Base-by-base conservation (phyloP, 768 basidiomycete species). In the Trametes cinnabarina region DNA sequence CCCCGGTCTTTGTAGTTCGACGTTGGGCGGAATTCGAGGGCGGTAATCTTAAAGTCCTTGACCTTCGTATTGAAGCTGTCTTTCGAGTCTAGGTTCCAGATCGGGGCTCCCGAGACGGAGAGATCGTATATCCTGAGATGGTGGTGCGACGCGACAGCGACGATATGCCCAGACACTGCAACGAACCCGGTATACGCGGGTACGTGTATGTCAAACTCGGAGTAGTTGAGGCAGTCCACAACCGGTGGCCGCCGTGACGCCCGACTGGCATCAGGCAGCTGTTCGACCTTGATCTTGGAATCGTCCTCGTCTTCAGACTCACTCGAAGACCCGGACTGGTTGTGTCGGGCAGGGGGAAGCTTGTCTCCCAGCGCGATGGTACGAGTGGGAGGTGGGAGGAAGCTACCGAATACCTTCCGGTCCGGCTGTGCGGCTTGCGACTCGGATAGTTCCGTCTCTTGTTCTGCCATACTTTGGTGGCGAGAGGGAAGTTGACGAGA, bases 1-100 rank as follows among this genome's bases (percentile, higher is more conserved):
- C 89, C 91, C 17, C 80, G 75, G 51, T 87, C 82, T 0, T 62
- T 72, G n/a, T 72, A 64, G 10, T 69, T 64, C 2, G 62, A 64
- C 2, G 79, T 77, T 0, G 87, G 80, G 15, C 87, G 79, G 69
- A 94, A 92, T 70, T 88, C 92, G 72, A 96, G 78, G 20, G 86
- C 84, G 1, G 87, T 86, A 35, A 95, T 78, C 64, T 84, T 86
- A 3, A 81, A 71, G 42, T 92, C 88, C 66, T 88, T 92, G 47
- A 80, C 66, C 41, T 73, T 71, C 60, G 71, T 70, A 17, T 78
- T 75, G 26, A 78, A 82, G 3, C 85, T 68, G 12, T 85, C 82
- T 58, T 82, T 86, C 51, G 85, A 79, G 47, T 93, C 88, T 12
- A 92, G 63, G 1, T 69, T 73, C 61, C 76, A 76, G 1, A 78